Conservation (phyloP, 2,329 filamentous ascomycete genomes). For the Akanthomyces lecanii region DNA sequence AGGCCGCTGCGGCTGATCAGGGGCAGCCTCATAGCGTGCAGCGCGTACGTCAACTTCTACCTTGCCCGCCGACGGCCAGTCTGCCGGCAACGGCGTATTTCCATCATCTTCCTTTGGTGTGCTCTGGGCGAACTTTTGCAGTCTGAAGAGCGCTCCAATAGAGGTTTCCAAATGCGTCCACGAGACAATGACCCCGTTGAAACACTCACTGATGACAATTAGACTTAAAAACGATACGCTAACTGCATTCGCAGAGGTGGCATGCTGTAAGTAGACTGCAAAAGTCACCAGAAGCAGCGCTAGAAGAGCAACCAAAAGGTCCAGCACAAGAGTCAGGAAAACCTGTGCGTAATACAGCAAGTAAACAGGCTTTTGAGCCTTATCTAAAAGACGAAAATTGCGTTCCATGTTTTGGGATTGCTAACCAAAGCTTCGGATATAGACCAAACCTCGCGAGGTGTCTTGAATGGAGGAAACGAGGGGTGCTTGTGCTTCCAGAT, state of each 20-base stretch:
- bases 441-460: slow-evolving; percentile 40
- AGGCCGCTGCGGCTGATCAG: neutral
- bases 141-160: neutral
- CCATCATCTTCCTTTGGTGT: neutral
- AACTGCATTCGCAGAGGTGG: neutral
- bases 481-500: slow-evolving; percentile 33
- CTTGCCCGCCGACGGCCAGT: neutral
- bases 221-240: neutral
- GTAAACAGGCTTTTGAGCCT: slow-evolving; percentile 51
- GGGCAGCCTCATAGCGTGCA: neutral
- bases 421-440: slow-evolving; percentile 54
- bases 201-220: neutral
- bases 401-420: slow-evolving; percentile 36
- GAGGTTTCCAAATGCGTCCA: slow-evolving; percentile 2
- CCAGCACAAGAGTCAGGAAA: slow-evolving; percentile 48
- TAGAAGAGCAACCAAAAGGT: slow-evolving; percentile 41
- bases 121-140: neutral
- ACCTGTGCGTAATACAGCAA: slow-evolving; percentile 50
- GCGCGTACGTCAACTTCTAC: neutral
- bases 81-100: neutral
- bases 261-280: neutral
- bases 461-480: slow-evolving; percentile 37
- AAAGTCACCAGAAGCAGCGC: slow-evolving; percentile 18
- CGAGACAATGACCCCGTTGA: neutral
- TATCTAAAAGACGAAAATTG: slow-evolving; percentile 43